Evolutionary conservation across 2,329 filamentous ascomycete genomes (phyloP), one percentile per base, ranked within the genome.

Genomic region (Rutstroemia sp.): DNA sequence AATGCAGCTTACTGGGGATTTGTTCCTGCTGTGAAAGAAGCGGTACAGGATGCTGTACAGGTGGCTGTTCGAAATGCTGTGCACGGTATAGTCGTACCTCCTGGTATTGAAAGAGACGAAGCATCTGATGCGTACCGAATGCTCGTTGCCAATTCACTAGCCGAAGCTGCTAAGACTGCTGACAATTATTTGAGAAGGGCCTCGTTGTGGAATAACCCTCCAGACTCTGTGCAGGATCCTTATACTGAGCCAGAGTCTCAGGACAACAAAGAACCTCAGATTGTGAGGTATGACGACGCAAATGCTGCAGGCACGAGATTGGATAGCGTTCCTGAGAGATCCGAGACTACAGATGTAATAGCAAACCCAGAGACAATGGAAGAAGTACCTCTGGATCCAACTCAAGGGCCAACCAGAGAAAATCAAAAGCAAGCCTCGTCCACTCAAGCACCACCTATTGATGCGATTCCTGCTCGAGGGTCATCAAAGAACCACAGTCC

Each of bases 1-100:
- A 64, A 64, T 49, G 59, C 60, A 25, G 53, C 58, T 19, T 67
- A 68, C 30, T 67, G 65, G 66, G 65, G 64, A 1, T 68, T 67
- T 57, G 59, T 62, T 17, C 66, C 65, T 21, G 48, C 49, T 8
- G 60, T 67, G 7, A 65, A 63, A 46, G 65, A 66, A 34, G 62
- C 59, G 3, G 62, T 67, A 17, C 61, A 67, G 25, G 60, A 60
- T 56, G 64, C 62, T n/a, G 62, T 68, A 2, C 60, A 65, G 51
- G 50, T 54, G n/a, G 66, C 64, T 42, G 65, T 67, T 17, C 61
- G 51, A 9, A 64, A 62, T 56, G 64, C 61, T 21, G 64, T 68
- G 1, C 54, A 61, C 10, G 62, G 64, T 3, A 59, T 60, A 39
- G 49, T 58, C 2, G 49, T 64, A 14, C 65, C 64, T 10, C 51